These are phyloP conservation scores for Malus orientalis DNA, from an alignment of 306 rosid species.

Conservation along the genomic window DNA sequence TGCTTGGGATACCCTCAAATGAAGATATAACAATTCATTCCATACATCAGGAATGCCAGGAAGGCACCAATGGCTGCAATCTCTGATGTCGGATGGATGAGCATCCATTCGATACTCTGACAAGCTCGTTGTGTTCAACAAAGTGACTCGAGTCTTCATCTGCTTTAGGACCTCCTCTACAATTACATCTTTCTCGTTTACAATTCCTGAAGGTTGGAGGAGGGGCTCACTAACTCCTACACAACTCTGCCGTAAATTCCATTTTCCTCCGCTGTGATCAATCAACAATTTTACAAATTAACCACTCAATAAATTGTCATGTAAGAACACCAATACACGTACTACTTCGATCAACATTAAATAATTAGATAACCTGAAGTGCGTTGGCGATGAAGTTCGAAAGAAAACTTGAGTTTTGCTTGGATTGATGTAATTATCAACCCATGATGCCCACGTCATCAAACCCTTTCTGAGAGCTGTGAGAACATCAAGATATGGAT, in stretches of 20 bases:
- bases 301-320: neutral
- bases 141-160: slow-evolving; percentile 24
- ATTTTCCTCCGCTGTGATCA: neutral
- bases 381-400: slow-evolving; percentile 83
- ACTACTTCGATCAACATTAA: too few species aligned
- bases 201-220: too few species aligned
- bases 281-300: slow-evolving; percentile 6
- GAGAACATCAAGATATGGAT: slow-evolving; percentile 60
- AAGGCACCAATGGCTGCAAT: slow-evolving; percentile 97
- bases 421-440: slow-evolving; percentile 52
- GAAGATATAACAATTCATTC: slow-evolving; percentile 69
- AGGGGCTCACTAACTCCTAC: slow-evolving; percentile 2
- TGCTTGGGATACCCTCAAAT: slow-evolving; percentile 18
- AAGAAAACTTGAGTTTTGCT: slow-evolving; percentile 69
- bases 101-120: slow-evolving; percentile 74
- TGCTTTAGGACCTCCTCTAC: slow-evolving; percentile 39
- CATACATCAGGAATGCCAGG: slow-evolving; percentile 94
- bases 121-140: slow-evolving; percentile 64
- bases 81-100: slow-evolving; percentile 39
- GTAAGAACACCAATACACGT: neutral
- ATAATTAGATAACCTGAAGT: slow-evolving; percentile 65
- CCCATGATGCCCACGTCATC: slow-evolving; percentile 84
- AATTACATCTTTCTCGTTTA: slow-evolving; percentile 33
- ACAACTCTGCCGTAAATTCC: too few species aligned
- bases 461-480: slow-evolving; percentile 67